phyloP scores from a whole-genome alignment of 306 rosid genomes.

The Elaeagnus macrophylla region DNA sequence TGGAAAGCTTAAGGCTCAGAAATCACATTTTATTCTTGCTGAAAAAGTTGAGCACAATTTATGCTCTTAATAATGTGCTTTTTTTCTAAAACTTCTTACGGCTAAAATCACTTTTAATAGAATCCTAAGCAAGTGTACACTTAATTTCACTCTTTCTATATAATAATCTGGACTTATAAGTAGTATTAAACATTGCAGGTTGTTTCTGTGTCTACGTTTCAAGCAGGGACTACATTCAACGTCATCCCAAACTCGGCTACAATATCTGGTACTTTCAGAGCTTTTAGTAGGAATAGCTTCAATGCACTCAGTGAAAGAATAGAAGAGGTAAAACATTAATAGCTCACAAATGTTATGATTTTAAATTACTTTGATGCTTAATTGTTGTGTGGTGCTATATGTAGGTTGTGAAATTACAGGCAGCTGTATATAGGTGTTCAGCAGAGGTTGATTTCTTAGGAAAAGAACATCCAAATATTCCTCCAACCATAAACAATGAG shows the following conservation, averaged over 20 bases:
- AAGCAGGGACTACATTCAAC: slow-evolving; percentile 53
- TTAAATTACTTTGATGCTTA: neutral
- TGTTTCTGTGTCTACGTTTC: slow-evolving; percentile 62
- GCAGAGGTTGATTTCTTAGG: slow-evolving; percentile 62
- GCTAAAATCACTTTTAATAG: no score
- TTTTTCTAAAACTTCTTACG: no score
- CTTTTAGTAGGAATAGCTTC: slow-evolving; percentile 67
- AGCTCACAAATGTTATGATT: neutral
- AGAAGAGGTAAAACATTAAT: slow-evolving; percentile 49
- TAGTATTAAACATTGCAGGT: slow-evolving; percentile 52
- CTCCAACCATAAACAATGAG: slow-evolving; percentile 57
- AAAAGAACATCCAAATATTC: slow-evolving; percentile 54
- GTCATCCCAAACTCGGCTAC: slow-evolving; percentile 62
- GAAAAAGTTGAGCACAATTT: no score
- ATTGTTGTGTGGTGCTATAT: neutral
- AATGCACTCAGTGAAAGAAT: slow-evolving; percentile 51
- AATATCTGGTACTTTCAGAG: slow-evolving; percentile 68
- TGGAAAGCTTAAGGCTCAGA: no score
- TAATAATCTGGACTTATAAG: no score
- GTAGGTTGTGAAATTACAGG: slow-evolving; percentile 65
- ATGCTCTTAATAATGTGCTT: no score
- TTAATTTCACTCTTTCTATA: no score
- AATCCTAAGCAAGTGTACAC: no score
- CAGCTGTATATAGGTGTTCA: slow-evolving; percentile 62
- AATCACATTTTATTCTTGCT: no score